Evolutionary conservation across 768 basidiomycete species (phyloP).

Genomic region (Gloeophyllum trabeum): DNA sequence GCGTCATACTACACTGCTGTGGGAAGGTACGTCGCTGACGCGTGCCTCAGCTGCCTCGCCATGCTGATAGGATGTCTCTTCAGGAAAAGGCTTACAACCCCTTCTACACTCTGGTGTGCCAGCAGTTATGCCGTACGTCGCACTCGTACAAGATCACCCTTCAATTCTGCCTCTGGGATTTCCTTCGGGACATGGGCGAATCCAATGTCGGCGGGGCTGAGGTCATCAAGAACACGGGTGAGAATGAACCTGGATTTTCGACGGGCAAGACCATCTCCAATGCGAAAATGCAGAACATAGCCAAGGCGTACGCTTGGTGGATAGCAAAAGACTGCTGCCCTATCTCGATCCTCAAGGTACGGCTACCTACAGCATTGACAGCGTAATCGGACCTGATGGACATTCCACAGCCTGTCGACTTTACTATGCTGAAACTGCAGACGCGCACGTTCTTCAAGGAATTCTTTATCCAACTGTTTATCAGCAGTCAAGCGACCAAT

Average conservation of each 20-base stretch:
- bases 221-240: constrained; percentile 47
- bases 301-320: constrained; percentile 88
- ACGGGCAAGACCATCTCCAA: constrained; percentile 38
- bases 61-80: not conserved
- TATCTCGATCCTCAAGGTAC: constrained; percentile 76
- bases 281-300: constrained; percentile 57
- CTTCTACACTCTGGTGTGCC: constrained; percentile 84
- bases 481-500: constrained; percentile 63
- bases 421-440: constrained; percentile 56
- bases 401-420: constrained; percentile 71
- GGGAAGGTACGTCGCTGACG: constrained; percentile 55
- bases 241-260: constrained; percentile 30
- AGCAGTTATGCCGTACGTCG: constrained; percentile 66
- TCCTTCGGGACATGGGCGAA: constrained; percentile 86
- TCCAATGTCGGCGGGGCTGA: constrained; percentile 69
- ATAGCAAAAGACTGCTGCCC: constrained; percentile 74
- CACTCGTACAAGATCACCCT: constrained; percentile 87
- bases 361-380: constrained; percentile 3
- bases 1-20: constrained; percentile 86
- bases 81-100: constrained; percentile 93
- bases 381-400: not conserved
- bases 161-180: constrained; percentile 96
- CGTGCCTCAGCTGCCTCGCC: constrained; percentile 2
- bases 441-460: constrained; percentile 58
- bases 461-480: constrained; percentile 57